Evolutionary conservation across 192 early-diverging fungal species (phyloP).

Genomic region (Coemansia sp.): DNA sequence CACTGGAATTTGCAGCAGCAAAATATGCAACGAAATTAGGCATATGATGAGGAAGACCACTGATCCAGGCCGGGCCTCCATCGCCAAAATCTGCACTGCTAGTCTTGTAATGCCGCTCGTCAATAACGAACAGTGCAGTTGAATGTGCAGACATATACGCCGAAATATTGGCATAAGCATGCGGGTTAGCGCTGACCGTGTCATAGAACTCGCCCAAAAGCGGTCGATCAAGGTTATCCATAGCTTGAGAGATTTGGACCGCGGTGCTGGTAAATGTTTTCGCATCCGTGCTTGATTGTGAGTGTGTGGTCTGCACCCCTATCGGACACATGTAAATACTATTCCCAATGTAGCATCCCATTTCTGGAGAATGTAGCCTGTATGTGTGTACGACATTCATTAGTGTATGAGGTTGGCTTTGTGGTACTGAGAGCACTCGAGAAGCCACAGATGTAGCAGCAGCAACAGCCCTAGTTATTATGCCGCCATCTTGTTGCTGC

Average conservation of each 20-base stretch:
- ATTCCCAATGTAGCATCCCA: slow-evolving; percentile 33
- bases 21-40: slow-evolving; percentile 39
- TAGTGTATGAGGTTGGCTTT: slow-evolving; percentile 2
- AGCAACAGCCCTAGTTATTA: slow-evolving; percentile 1
- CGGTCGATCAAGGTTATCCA: slow-evolving; percentile 6
- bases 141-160: slow-evolving; percentile 5
- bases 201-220: slow-evolving; percentile 23
- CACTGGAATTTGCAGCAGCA: slow-evolving; percentile 2
- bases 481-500: neutral
- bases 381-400: slow-evolving; percentile 30
- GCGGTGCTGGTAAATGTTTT: slow-evolving; percentile 12
- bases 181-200: slow-evolving; percentile 13
- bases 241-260: neutral
- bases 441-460: neutral
- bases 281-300: neutral
- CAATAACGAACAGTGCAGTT: slow-evolving; percentile 18
- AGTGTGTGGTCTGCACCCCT: neutral
- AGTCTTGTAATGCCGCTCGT: slow-evolving; percentile 29
- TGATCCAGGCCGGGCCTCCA: slow-evolving; percentile 38
- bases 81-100: slow-evolving; percentile 36
- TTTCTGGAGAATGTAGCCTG: slow-evolving; percentile 3
- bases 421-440: neutral
- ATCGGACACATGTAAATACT: slow-evolving; percentile 19
- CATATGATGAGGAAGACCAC: slow-evolving; percentile 28
- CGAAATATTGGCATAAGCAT: slow-evolving; percentile 15